A percentile compares a stretch with the other conserved stretches of the same genome.
These are phyloP conservation scores for Anthracocystis panici-leucophaei DNA, from an alignment of 1,284 basidiomycete genomes.

Conservation along the genomic window DNA sequence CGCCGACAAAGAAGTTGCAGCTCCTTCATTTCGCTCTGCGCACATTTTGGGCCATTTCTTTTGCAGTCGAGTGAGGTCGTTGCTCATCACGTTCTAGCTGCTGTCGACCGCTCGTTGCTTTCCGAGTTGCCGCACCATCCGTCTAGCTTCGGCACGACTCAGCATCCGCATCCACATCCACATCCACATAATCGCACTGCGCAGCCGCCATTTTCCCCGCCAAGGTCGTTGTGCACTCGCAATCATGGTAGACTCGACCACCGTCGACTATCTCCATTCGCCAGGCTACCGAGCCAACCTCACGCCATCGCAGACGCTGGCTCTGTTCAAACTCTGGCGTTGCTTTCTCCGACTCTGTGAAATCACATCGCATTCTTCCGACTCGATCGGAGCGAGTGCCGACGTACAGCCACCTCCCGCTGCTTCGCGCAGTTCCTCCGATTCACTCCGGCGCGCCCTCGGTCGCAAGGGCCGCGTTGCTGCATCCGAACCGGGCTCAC, in stretches of 20 bases:
- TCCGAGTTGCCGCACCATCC: too few species aligned
- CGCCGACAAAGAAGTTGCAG: too few species aligned
- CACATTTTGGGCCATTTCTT: too few species aligned
- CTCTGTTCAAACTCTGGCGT: slow-evolving; percentile 63
- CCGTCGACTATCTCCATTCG: slow-evolving; percentile 47
- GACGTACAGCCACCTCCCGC: slow-evolving; percentile 17
- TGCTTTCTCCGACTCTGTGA: slow-evolving; percentile 63
- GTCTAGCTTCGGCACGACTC: too few species aligned
- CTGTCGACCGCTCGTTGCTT: too few species aligned
- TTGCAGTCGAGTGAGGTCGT: too few species aligned
- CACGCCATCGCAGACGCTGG: slow-evolving; percentile 52
- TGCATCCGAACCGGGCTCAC: slow-evolving; percentile 31
- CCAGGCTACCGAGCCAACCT: slow-evolving; percentile 57
- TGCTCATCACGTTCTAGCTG: too few species aligned
- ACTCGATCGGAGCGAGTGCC: slow-evolving; percentile 36
- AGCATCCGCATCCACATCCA: not conserved
- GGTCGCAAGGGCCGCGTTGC: slow-evolving; percentile 20
- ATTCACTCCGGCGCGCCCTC: slow-evolving; percentile 25
- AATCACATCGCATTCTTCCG: slow-evolving; percentile 38
- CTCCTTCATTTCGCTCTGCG: too few species aligned
- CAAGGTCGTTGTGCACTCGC: not conserved
- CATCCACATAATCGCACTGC: not conserved
- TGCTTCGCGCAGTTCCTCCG: slow-evolving; percentile 28
- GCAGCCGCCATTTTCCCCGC: not conserved
- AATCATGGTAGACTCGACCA: slow-evolving; percentile 31